These are phyloP conservation scores for Hevea brasiliensis DNA, from an alignment of 345 rosid species.

Conservation along the genomic window DNA sequence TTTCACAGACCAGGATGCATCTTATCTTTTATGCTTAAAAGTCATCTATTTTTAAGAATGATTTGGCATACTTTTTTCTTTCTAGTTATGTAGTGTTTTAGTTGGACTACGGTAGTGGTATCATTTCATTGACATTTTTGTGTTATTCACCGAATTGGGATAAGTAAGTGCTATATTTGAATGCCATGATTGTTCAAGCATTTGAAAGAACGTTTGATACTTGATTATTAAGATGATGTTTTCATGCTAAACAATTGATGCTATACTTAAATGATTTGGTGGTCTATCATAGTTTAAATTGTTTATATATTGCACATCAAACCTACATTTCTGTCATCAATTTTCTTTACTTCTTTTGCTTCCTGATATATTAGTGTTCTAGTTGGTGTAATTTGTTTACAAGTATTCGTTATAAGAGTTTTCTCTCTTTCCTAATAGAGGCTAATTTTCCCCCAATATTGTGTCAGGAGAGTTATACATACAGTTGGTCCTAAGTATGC, in stretches of 20 bases:
- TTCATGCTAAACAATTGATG: background rate
- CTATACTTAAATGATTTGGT: background rate
- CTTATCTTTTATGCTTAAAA: background rate
- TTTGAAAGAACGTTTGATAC: background rate
- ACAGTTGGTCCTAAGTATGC: conserved; percentile 99
- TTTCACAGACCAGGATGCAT: background rate
- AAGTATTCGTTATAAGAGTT: background rate
- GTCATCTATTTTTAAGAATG: background rate
- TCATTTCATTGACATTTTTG: background rate
- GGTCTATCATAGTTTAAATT: no score
- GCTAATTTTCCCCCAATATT: no score
- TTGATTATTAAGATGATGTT: background rate
- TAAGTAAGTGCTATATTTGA: background rate
- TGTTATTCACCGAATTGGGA: background rate
- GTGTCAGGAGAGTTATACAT: conserved; percentile 52
- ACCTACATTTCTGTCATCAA: background rate
- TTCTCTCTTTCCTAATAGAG: no score
- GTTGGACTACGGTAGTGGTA: background rate
- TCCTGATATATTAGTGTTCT: background rate
- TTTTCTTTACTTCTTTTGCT: background rate
- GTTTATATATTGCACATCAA: background rate
- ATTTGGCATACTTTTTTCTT: background rate
- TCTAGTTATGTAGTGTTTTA: background rate
- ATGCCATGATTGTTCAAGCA: background rate
- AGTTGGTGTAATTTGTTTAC: background rate